Evolutionary conservation across 2,329 filamentous ascomycete species (phyloP).

Genomic region (Coccinonectria pachysandricola): DNA sequence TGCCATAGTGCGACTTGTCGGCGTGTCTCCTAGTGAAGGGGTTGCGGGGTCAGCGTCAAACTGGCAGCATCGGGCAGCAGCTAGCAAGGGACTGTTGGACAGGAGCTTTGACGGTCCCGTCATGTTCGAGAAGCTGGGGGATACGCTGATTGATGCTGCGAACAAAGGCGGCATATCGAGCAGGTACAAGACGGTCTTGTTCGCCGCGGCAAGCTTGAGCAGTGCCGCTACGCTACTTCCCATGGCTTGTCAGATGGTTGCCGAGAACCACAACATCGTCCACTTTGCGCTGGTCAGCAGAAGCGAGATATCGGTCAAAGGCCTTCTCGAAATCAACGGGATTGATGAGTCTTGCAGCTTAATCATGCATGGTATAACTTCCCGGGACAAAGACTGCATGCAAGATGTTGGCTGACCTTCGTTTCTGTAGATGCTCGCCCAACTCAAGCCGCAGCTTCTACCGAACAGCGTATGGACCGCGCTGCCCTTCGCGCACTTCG

Average conservation of each 20-base stretch:
- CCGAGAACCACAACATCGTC: conserved; percentile 57
- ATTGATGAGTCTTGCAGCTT: conserved; percentile 62
- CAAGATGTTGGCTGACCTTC: too few species aligned
- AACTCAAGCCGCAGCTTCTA: conserved; percentile 49
- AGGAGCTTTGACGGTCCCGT: conserved; percentile 59
- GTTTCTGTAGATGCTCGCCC: conserved; percentile 2
- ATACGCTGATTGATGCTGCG: conserved; percentile 50
- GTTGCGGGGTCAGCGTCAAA: conserved; percentile 3
- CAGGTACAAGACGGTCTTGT: conserved; percentile 63
- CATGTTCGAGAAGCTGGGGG: conserved; percentile 54
- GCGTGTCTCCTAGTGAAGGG: conserved; percentile 34
- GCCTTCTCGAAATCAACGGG: conserved; percentile 68
- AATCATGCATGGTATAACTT: conserved; percentile 40
- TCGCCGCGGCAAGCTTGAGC: conserved; percentile 63
- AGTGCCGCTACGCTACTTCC: conserved; percentile 66
- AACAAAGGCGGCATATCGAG: conserved; percentile 39
- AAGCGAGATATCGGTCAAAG: conserved; percentile 56
- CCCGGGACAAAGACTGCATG: too few species aligned
- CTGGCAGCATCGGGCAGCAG: conserved; percentile 1
- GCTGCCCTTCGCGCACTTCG: conserved; percentile 55
- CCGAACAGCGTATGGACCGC: conserved; percentile 56
- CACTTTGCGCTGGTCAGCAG: conserved; percentile 74
- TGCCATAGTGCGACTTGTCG: conserved; percentile 12
- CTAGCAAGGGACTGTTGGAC: conserved; percentile 13
- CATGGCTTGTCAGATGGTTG: conserved; percentile 78